Evolutionary conservation across 768 basidiomycete genomes (phyloP).

Genomic region (Suillus hirtellus): DNA sequence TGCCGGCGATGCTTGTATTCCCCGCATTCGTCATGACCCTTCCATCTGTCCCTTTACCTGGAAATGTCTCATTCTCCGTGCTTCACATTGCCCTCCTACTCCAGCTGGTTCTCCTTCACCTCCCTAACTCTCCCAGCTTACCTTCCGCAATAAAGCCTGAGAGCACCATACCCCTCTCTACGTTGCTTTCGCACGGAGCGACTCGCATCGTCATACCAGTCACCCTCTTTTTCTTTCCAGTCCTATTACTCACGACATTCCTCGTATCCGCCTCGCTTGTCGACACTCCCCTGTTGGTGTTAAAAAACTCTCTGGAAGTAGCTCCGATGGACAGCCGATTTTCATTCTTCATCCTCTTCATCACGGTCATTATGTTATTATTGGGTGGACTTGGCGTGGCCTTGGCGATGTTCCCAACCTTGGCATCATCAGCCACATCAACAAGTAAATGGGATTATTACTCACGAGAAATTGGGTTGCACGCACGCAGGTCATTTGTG

Average conservation of each 20-base stretch:
- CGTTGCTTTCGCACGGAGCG: conserved; percentile 42
- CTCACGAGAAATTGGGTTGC: conserved; percentile 40
- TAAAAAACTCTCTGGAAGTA: conserved; percentile 18
- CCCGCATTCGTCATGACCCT: conserved; percentile 42
- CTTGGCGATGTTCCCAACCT: conserved; percentile 28
- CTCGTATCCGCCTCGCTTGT: conserved; percentile 50
- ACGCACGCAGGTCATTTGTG: conserved; percentile 44
- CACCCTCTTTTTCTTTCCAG: conserved; percentile 49
- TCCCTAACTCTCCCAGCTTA: conserved; percentile 45
- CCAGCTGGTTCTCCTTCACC: conserved; percentile 47
- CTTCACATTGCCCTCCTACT: conserved; percentile 40
- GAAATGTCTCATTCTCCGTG: conserved; percentile 39
- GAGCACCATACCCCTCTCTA: conserved; percentile 44
- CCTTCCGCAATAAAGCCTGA: conserved; percentile 42
- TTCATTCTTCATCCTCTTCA: conserved; percentile 40
- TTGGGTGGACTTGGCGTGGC: conserved; percentile 34
- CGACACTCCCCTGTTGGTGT: conserved; percentile 33
- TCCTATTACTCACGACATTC: conserved; percentile 42
- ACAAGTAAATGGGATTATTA: conserved; percentile 49
- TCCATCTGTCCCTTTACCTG: conserved; percentile 45
- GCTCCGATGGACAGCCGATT: conserved; percentile 52
- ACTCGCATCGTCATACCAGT: conserved; percentile 40
- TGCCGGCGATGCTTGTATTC: conserved; percentile 40
- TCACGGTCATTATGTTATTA: conserved; percentile 36
- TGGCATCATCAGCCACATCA: conserved; percentile 8